Base-by-base conservation (phyloP, 106 monocot species). In the Acorus gramineus region DNA sequence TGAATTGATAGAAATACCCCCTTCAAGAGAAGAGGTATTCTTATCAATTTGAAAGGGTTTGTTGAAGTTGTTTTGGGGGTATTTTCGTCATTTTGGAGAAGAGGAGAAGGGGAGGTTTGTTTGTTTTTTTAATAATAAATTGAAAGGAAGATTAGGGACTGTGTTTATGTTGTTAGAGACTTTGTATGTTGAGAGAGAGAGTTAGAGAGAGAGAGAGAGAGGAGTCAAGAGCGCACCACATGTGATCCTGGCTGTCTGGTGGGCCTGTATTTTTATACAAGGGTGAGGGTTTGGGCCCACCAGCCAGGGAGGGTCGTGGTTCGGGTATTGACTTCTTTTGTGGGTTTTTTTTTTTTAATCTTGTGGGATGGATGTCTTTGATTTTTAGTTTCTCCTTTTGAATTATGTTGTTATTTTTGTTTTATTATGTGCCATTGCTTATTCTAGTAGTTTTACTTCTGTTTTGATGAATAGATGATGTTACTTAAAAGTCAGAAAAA, bases 201-300 rank as follows among this genome's bases (percentile, higher is more conserved):
- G 48, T 49, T 42, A 61, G 13, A 52, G 47, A 10, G 53, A 28
- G 43, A 58, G 50, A 4, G 14, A 57, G 66, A 70, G 79, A 78
- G 86, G 68, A 96, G 96, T 96, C 96, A 96, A 96, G 96, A 96
- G 78, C 96, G 96, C 79, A 98, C 96, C 96, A 91, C 75, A 69
- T 74, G 61, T 56, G 69, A 78, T 72, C 77, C 86, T 80, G 56
- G 47, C 14, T 59, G 4, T 45, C 49, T 42, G 43, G 28, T 46
- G 7, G 57, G 1, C 42, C 49, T 13, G 3, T 7, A 45, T 0
- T 8, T n/a, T 5, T 47, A 6, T 6, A 7, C 3, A 7, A 5
- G 46, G 3, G 44, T 7, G 4, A 3, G 42, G 9, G 10, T 47
- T 3, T 4, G 10, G 46, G 53, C 53, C 44, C 8, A 49, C 43